phyloP scores from a whole-genome alignment of 2,329 filamentous ascomycete genomes.

The Berkeleyomyces basicola region DNA sequence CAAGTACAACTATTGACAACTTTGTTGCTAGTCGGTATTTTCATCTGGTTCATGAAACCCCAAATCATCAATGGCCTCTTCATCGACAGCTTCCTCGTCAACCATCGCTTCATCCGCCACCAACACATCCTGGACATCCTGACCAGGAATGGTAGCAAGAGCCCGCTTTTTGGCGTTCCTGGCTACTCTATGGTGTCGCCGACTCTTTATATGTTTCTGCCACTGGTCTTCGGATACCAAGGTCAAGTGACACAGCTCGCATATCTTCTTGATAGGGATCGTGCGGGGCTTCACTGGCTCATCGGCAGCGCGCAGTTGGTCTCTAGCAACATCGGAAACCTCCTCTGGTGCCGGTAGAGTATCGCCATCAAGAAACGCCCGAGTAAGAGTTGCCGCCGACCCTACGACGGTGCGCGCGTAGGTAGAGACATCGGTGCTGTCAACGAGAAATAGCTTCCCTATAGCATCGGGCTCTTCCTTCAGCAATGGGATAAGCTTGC shows the following conservation, averaged over 20 bases:
- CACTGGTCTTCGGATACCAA: slow-evolving; percentile 36
- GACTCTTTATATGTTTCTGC: slow-evolving; percentile 24
- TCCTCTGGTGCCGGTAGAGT: slow-evolving; percentile 34
- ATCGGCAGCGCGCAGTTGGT: slow-evolving; percentile 30
- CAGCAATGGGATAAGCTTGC: slow-evolving; percentile 60
- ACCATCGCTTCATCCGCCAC: not conserved
- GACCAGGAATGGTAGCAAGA: slow-evolving; percentile 19
- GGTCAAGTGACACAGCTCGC: slow-evolving; percentile 55
- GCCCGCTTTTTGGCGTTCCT: slow-evolving; percentile 23
- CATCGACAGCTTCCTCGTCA: not conserved
- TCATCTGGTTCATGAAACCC: too few species aligned
- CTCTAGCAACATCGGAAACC: slow-evolving; percentile 31
- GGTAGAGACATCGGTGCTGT: slow-evolving; percentile 50
- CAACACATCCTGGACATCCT: not conserved
- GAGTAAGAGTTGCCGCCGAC: slow-evolving; percentile 45
- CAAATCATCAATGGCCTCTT: not conserved
- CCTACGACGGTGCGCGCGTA: slow-evolving; percentile 50
- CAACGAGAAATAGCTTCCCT: slow-evolving; percentile 56
- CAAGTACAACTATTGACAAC: not conserved
- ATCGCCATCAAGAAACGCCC: slow-evolving; percentile 43
- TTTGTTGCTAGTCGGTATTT: not conserved
- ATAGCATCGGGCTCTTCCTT: slow-evolving; percentile 34
- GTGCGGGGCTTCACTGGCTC: slow-evolving; percentile 33
- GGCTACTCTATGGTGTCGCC: slow-evolving; percentile 21
- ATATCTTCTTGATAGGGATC: slow-evolving; percentile 41